phyloP scores from a whole-genome alignment of 1,139 yeast species.

The Yamadazyma friedrichii region DNA sequence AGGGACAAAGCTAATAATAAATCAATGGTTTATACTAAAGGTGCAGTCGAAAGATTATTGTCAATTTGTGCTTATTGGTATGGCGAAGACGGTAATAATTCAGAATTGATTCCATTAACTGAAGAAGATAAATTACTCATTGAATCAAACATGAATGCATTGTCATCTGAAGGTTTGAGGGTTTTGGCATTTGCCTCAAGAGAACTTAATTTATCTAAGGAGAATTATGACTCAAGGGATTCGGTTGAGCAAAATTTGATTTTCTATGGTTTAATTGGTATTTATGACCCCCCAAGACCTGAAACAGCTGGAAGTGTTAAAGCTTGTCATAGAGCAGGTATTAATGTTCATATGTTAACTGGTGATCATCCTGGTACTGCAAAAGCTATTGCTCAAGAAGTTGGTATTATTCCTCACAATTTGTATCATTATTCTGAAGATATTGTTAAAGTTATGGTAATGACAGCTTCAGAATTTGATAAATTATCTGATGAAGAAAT shows the following conservation, averaged over 20 bases:
- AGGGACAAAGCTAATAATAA: slow-evolving; percentile 17
- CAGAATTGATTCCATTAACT: slow-evolving; percentile 16
- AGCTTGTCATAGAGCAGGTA: slow-evolving; percentile 50
- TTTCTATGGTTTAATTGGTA: slow-evolving; percentile 51
- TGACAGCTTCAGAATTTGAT: slow-evolving; percentile 51
- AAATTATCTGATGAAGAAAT: slow-evolving; percentile 28
- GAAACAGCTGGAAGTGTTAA: slow-evolving; percentile 47
- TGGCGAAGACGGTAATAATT: slow-evolving; percentile 22
- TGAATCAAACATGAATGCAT: slow-evolving; percentile 32
- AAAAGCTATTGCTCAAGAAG: slow-evolving; percentile 50
- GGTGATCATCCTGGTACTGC: slow-evolving; percentile 58
- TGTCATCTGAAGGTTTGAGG: slow-evolving; percentile 43
- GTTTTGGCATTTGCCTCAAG: slow-evolving; percentile 46
- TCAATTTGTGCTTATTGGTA: slow-evolving; percentile 36
- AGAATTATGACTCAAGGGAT: slow-evolving; percentile 19
- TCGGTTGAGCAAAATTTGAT: slow-evolving; percentile 32
- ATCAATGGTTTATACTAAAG: slow-evolving; percentile 40
- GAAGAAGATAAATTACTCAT: slow-evolving; percentile 25
- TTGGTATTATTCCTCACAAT: slow-evolving; percentile 47
- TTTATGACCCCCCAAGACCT: slow-evolving; percentile 55
- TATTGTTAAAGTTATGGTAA: slow-evolving; percentile 33
- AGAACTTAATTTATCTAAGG: slow-evolving; percentile 10
- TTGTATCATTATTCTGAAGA: slow-evolving; percentile 36
- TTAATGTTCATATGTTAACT: slow-evolving; percentile 52
- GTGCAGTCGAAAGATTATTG: slow-evolving; percentile 53